These are phyloP conservation scores for Leptoxyphium fumago DNA, from an alignment of 2,329 filamentous ascomycete species.

Conservation along the genomic window DNA sequence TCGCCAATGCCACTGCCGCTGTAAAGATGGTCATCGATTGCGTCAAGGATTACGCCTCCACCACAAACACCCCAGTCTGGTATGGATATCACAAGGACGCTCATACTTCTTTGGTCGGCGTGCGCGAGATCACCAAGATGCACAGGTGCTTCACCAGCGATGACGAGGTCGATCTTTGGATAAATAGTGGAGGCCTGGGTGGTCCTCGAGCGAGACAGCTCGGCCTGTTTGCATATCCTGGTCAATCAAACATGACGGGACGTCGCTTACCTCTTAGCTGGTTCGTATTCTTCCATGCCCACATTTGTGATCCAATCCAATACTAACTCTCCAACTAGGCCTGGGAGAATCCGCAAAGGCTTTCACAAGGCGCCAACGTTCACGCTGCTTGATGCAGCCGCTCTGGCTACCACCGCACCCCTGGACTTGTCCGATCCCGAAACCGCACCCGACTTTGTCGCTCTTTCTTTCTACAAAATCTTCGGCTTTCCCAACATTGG, in stretches of 20 bases:
- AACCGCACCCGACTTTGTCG: conserved; percentile 45
- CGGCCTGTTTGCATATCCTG: conserved; percentile 24
- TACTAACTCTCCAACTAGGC: conserved; percentile 14
- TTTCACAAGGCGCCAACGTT: conserved; percentile 24
- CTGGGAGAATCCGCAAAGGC: conserved; percentile 19
- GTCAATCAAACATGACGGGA: conserved; percentile 26
- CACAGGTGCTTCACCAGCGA: conserved; percentile 26
- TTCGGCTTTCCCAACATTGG: conserved; percentile 52
- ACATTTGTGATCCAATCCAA: neutral
- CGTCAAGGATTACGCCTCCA: conserved; percentile 39
- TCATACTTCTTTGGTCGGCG: conserved; percentile 42
- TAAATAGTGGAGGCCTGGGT: conserved; percentile 23
- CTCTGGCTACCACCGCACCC: conserved; percentile 46
- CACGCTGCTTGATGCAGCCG: conserved; percentile 48
- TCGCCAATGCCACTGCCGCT: conserved; percentile 47
- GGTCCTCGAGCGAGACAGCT: conserved; percentile 19
- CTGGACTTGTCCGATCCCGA: conserved; percentile 40
- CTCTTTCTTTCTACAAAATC: conserved; percentile 50
- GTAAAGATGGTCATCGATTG: conserved; percentile 47
- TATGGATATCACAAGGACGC: conserved; percentile 48
- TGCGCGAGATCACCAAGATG: conserved; percentile 20
- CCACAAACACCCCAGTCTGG: conserved; percentile 33
- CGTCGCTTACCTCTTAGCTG: conserved; percentile 21
- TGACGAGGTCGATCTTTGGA: conserved; percentile 27
- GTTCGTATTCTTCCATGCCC: conserved; percentile 6